Percentiles rank a stretch among this genome's conserved stretches.
Conservation (phyloP, 129 eudicot genomes). For the Escallonia herrerae region DNA sequence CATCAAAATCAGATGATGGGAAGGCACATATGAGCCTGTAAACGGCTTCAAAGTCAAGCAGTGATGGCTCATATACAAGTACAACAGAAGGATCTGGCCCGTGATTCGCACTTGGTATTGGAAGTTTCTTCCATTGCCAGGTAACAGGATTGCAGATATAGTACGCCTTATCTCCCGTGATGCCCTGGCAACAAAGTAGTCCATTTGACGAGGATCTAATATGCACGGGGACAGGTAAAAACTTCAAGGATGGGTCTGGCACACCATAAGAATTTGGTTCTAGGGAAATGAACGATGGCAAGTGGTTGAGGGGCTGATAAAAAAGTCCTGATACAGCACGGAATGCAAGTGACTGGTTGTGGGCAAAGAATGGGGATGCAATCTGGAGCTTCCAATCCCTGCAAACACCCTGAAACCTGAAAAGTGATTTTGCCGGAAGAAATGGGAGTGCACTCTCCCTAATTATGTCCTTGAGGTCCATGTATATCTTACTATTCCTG, state of each 20-base stretch:
- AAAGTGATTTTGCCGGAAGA: slow-evolving; percentile 64
- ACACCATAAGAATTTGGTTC: slow-evolving; percentile 49
- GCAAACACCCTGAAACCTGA: slow-evolving; percentile 38
- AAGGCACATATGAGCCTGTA: slow-evolving; percentile 52
- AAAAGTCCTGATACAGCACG: slow-evolving; percentile 33
- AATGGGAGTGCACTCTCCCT: slow-evolving; percentile 47
- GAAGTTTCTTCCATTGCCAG: slow-evolving; percentile 42
- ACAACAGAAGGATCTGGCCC: slow-evolving; percentile 46
- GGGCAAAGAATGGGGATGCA: slow-evolving; percentile 49
- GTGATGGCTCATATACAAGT: slow-evolving; percentile 55
- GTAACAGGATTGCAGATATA: slow-evolving; percentile 63
- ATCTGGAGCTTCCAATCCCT: slow-evolving; percentile 51
- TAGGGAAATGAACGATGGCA: slow-evolving; percentile 34
- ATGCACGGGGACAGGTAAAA: slow-evolving; percentile 47
- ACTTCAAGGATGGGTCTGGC: slow-evolving; percentile 45
- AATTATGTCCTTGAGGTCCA: slow-evolving; percentile 45
- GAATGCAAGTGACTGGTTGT: slow-evolving; percentile 43
- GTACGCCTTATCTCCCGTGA: slow-evolving; percentile 28
- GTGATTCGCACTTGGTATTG: slow-evolving; percentile 46
- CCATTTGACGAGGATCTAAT: slow-evolving; percentile 52
- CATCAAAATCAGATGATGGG: slow-evolving; percentile 40
- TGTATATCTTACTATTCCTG: slow-evolving; percentile 32
- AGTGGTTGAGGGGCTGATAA: slow-evolving; percentile 17
- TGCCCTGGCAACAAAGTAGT: slow-evolving; percentile 51
- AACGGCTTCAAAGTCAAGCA: slow-evolving; percentile 48